Base-by-base conservation (phyloP, 371 early-diverging fungal genomes). In the Mucor sp. region DNA sequence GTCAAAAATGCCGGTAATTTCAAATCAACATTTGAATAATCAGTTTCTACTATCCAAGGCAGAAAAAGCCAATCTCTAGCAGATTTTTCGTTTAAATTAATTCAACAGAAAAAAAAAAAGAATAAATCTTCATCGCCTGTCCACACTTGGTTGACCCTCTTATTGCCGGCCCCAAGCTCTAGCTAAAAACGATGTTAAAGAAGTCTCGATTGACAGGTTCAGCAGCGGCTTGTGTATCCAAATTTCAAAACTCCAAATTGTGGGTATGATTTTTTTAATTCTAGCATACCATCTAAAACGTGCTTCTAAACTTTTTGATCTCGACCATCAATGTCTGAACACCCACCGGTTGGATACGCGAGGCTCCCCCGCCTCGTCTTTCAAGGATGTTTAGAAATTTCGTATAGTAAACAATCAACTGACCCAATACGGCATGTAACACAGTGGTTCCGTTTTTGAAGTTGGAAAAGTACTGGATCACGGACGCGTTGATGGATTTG, bases 261-360 rank as follows among this genome's bases (percentile, higher is more conserved):
- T 62, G 62, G 62, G 47, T 50, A 57, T 1, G 14, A 57, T 32
- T 60, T 15, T 25, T 6, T 66, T n/a, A n/a, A n/a, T n/a, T n/a
- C n/a, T n/a, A n/a, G 25, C 4, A 44, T 2, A 32, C 11, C 33
- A 32, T 57, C 19, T 74, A 91, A 79, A 91, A 93, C 53, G 89
- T 89, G 55, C 89, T 88, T 68, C 92, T 83, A 68, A 91, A 93
- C 75, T 91, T 93, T 78, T 93, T 94, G 68, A 96, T 91, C 70
- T 96, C 97, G 0, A 94, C 93, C 94, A 96, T 92, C 19, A 97
- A 90, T 7, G 90, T 93, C 69, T 97, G 96, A 21, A 95, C 83
- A 15, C 93, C 94, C 0, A 95, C 90, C 8, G 95, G 95, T 60
- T 93, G 94, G 60, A 90, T 84, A 60, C 82, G 78, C 12, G 69